Percentiles rank a stretch among this genome's conserved stretches.
These are phyloP conservation scores for Trichophyton benhamiae DNA, from an alignment of 2,329 filamentous ascomycete species.

Conservation along the genomic window DNA sequence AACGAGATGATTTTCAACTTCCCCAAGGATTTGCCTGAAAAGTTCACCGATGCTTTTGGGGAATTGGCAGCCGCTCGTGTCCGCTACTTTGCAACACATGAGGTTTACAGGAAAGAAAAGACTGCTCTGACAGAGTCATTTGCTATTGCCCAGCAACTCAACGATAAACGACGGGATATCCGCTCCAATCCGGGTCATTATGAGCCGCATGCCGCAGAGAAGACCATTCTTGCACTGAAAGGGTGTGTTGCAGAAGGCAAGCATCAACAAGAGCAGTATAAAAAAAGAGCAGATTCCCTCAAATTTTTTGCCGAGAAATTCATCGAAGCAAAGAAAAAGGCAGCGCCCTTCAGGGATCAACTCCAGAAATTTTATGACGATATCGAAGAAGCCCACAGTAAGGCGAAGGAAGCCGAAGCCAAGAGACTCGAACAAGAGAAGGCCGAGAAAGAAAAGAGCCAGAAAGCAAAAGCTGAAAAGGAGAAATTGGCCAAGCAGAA, in stretches of 20 bases:
- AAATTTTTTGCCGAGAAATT: background rate
- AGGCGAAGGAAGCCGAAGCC: background rate
- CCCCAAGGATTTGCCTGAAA: background rate
- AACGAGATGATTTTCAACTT: conserved; percentile 1
- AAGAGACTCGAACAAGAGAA: background rate
- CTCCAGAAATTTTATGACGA: background rate
- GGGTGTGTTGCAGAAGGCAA: background rate
- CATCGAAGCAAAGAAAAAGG: background rate
- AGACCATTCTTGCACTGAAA: background rate
- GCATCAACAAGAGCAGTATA: background rate
- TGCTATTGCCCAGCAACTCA: background rate
- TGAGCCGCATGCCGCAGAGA: too few relatives aligned
- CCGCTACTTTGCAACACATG: conserved; percentile 8
- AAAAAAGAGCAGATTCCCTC: background rate
- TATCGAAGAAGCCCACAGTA: background rate
- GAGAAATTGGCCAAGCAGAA: background rate
- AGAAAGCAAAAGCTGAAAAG: too few relatives aligned
- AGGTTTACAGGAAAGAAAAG: background rate
- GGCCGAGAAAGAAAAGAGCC: background rate
- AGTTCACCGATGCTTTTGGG: background rate
- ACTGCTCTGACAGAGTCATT: background rate
- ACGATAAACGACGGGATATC: background rate
- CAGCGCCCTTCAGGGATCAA: background rate
- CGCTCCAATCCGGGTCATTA: background rate
- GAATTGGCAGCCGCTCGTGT: conserved; percentile 3